Evolutionary conservation across 148 eudicot species (phyloP).

Genomic region (Simmondsia chinensis): DNA sequence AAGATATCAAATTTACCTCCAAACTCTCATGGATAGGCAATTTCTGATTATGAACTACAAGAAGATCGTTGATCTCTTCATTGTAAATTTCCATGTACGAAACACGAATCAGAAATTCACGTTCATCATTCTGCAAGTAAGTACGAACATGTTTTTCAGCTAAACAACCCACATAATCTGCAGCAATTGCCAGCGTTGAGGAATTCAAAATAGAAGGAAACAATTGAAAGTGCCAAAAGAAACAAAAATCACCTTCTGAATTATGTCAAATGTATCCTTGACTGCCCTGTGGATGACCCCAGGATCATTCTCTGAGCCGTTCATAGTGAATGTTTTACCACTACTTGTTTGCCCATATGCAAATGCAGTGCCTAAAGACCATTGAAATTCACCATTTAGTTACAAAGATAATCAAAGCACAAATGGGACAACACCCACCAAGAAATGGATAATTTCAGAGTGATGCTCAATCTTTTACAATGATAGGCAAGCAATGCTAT

Average conservation of each 20-base stretch:
- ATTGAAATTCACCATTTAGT: background rate
- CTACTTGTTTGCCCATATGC: slow-evolving; percentile 99
- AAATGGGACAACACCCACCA: background rate
- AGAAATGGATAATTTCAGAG: too few species aligned
- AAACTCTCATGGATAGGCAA: slow-evolving; percentile 89
- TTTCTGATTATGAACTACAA: slow-evolving; percentile 75
- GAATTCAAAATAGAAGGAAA: background rate
- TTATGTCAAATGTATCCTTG: slow-evolving; percentile 61
- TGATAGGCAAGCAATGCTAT: too few species aligned
- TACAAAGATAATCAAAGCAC: background rate
- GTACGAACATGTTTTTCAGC: background rate
- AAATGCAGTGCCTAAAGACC: slow-evolving; percentile 74
- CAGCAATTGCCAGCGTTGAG: background rate
- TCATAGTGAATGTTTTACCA: slow-evolving; percentile 98
- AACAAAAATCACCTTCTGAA: slow-evolving; percentile 33
- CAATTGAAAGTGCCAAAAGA: background rate
- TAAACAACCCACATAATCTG: background rate
- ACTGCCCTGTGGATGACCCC: slow-evolving; percentile 87
- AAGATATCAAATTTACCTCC: slow-evolving; percentile 38
- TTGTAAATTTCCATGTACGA: slow-evolving; percentile 98
- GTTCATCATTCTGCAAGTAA: slow-evolving; percentile 37
- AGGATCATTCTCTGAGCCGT: slow-evolving; percentile 81
- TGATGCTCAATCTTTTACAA: too few species aligned
- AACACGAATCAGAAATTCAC: slow-evolving; percentile 89
- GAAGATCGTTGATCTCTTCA: slow-evolving; percentile 93